Evolutionary conservation across 805 yeast genomes (phyloP).

Genomic region (Candida wancherniae): DNA sequence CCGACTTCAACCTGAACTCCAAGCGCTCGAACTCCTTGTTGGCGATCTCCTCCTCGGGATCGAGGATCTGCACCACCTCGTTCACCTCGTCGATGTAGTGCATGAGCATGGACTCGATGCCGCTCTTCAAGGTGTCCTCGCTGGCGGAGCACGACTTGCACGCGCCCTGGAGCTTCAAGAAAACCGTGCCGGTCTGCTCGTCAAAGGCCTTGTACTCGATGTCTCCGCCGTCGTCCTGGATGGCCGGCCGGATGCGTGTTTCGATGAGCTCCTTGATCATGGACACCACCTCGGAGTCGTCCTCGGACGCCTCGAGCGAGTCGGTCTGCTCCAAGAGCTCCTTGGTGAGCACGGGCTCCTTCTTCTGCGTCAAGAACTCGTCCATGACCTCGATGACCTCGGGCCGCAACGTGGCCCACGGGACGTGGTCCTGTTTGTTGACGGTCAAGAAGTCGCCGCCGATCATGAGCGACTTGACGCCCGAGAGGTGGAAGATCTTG

Average conservation of each 20-base stretch:
- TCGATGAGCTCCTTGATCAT: slow-evolving; percentile 90
- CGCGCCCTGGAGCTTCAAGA: slow-evolving; percentile 88
- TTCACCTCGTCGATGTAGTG: slow-evolving; percentile 95
- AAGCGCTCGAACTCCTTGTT: slow-evolving; percentile 79
- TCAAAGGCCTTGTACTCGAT: slow-evolving; percentile 84
- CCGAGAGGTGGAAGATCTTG: slow-evolving; percentile 53
- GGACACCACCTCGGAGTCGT: slow-evolving; percentile 63
- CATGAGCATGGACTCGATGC: slow-evolving; percentile 95
- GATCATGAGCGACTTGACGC: slow-evolving; percentile 67
- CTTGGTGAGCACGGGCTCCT: slow-evolving; percentile 37
- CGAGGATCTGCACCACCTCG: slow-evolving; percentile 82
- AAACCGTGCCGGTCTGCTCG: slow-evolving; percentile 82
- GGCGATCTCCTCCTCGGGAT: slow-evolving; percentile 71
- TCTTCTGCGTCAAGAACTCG: slow-evolving; percentile 36
- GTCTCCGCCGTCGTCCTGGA: slow-evolving; percentile 98
- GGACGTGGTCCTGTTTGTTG: slow-evolving; percentile 54
- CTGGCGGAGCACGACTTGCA: slow-evolving; percentile 91
- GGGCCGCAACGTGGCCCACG: slow-evolving; percentile 56
- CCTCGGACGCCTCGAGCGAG: slow-evolving; percentile 47
- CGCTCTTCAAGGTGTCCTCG: slow-evolving; percentile 88
- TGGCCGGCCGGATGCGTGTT: slow-evolving; percentile 94
- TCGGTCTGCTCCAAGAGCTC: slow-evolving; percentile 36
- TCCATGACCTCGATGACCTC: slow-evolving; percentile 63
- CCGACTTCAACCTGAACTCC: slow-evolving; percentile 44
- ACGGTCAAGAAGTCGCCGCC: slow-evolving; percentile 73